These are phyloP conservation scores for Solanum aculeatissimum DNA, from an alignment of 305 asterid genomes.

Conservation along the genomic window DNA sequence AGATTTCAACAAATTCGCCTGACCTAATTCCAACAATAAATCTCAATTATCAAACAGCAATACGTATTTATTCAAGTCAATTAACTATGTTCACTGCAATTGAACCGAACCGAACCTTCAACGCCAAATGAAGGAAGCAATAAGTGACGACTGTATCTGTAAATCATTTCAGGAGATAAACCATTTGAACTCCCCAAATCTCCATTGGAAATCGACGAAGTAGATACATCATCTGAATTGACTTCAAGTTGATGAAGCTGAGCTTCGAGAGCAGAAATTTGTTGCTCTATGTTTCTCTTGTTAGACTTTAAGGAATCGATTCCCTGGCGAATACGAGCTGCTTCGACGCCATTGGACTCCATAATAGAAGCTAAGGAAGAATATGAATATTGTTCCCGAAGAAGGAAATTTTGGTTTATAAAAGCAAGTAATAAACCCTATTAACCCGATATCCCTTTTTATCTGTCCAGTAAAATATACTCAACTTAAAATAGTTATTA, in stretches of 20 bases:
- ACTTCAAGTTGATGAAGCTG: slow-evolving; percentile 24
- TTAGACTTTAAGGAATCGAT: slow-evolving; percentile 34
- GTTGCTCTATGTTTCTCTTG: slow-evolving; percentile 39
- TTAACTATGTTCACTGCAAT: neutral
- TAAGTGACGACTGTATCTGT: slow-evolving; percentile 88
- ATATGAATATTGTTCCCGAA: neutral
- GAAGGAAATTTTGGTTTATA: neutral
- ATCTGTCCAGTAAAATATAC: too few relatives aligned
- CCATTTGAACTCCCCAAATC: slow-evolving; percentile 15
- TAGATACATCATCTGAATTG: slow-evolving; percentile 10
- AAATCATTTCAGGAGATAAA: slow-evolving; percentile 61
- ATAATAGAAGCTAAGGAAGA: slow-evolving; percentile 1
- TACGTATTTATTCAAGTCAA: neutral
- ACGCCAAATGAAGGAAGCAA: slow-evolving; percentile 87
- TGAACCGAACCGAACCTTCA: slow-evolving; percentile 10
- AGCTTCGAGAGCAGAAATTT: slow-evolving; percentile 50
- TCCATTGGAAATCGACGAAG: neutral
- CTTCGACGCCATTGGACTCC: slow-evolving; percentile 28
- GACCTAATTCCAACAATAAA: slow-evolving; percentile 20
- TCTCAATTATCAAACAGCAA: neutral
- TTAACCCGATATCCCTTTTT: neutral
- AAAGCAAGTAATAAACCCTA: neutral
- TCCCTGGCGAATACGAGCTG: slow-evolving; percentile 44
- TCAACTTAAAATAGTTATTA: too few relatives aligned
- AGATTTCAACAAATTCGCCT: slow-evolving; percentile 64